Evolutionary conservation across 2,329 filamentous ascomycete species (phyloP).

Genomic region (Paecilomyces sp.): DNA sequence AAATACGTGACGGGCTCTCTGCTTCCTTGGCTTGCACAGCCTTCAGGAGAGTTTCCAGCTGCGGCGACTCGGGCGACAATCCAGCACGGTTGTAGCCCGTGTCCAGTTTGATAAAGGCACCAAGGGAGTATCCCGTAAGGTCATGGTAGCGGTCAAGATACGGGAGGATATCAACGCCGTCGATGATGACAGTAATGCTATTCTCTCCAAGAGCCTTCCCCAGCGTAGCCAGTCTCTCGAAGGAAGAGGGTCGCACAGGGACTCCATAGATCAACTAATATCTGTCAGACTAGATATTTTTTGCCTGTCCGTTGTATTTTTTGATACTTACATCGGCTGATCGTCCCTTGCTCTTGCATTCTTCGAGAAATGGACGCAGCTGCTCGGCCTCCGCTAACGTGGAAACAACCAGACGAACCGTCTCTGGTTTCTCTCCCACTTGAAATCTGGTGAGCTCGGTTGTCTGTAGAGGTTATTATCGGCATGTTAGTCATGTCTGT

Average conservation of each 20-base stretch:
- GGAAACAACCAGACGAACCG: conserved; percentile 59
- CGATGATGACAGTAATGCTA: conserved; percentile 58
- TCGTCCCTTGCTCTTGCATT: conserved; percentile 50
- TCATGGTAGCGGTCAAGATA: conserved; percentile 39
- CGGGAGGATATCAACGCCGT: conserved; percentile 55
- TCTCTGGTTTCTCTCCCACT: conserved; percentile 50
- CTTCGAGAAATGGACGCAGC: conserved; percentile 52
- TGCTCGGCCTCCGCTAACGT: conserved; percentile 66
- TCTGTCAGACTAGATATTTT: background rate
- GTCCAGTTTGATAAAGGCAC: conserved; percentile 67
- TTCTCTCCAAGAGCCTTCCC: conserved; percentile 48
- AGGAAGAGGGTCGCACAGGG: conserved; percentile 55
- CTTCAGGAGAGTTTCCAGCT: conserved; percentile 17
- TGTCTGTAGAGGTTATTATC: conserved; percentile 34
- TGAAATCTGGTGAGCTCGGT: conserved; percentile 59
- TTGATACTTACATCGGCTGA: conserved; percentile 44
- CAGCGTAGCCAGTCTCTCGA: conserved; percentile 55
- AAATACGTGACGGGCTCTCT: conserved; percentile 15
- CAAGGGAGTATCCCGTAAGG: conserved; percentile 35
- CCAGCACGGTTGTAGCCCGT: conserved; percentile 65
- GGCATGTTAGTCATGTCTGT: background rate
- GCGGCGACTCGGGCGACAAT: conserved; percentile 43
- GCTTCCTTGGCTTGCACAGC: conserved; percentile 12
- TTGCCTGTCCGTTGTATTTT: too few species aligned
- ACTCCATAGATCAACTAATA: conserved; percentile 57